Evolutionary conservation across 2,329 filamentous ascomycete genomes (phyloP), one percentile per base, ranked within the genome.

Genomic region (Penicillium sp.): DNA sequence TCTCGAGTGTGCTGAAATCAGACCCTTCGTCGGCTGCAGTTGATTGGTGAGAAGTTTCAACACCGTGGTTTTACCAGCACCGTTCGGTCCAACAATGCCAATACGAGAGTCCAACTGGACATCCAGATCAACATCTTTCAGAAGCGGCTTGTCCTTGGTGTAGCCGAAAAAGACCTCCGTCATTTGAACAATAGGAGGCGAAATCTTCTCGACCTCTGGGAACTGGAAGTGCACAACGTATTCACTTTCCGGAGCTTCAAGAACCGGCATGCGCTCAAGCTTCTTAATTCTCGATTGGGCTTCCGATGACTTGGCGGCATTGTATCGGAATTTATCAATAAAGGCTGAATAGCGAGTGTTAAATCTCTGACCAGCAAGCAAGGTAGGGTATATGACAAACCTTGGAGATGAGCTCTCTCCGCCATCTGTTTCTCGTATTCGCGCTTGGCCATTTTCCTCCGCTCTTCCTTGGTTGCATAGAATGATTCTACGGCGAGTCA

Each of bases 251-350:
- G 94, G 95, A 0, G 92, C 72, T 64, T 95, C 88, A 46, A 99
- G 81, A 1, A 96, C 79, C 1, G 95, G 94, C 90, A 99, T 96
- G 68, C 89, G 90, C 74, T 99, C 95, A 56, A 99, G 80, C 72
- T 99, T 99, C 82, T 99, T 99, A 82, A 99, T 97, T 67, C 94
- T 87, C 0, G 92, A 97, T 70, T 99, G 94, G 1, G 94, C 94
- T 79, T 99, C 94, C 8, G 92, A 96, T 0, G 94, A 96, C 74
- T 99, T 99, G 67, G 92, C 94, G 25, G 94, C 94, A 69, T 99
- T 99, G 81, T 99, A 99, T 47, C 94, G 86, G 81, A 99, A 99
- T 76, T 99, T 99, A 82, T 99, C 94, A 76, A 99, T 99, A 75
- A 99, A 99, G 25, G 90, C 87, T 75, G 11, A 31, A 31, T 43